These are phyloP conservation scores for Parathielavia appendiculata DNA, from an alignment of 495 filamentous ascomycete species.

Conservation along the genomic window DNA sequence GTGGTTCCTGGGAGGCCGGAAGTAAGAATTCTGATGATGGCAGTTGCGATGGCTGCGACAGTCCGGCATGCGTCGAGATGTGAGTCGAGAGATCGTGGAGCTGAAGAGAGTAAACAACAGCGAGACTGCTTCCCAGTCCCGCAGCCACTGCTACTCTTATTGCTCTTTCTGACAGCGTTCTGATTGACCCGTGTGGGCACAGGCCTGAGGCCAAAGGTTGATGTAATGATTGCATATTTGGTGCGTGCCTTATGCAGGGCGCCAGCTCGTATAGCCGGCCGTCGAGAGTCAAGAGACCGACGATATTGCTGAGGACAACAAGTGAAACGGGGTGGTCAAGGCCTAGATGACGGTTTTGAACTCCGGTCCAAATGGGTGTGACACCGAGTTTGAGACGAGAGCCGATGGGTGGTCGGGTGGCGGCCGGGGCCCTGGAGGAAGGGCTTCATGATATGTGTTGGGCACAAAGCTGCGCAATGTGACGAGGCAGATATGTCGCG, in stretches of 20 bases:
- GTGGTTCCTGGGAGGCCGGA: neutral
- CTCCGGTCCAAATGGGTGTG: neutral
- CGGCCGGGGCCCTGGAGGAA: neutral
- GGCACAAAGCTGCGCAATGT: neutral
- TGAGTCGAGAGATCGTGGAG: slow-evolving; percentile 10
- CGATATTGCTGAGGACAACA: neutral
- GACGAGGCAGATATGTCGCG: neutral
- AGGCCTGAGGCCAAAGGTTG: neutral
- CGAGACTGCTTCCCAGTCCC: slow-evolving; percentile 19
- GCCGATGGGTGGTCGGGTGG: slow-evolving; percentile 1
- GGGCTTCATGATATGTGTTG: neutral
- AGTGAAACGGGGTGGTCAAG: neutral
- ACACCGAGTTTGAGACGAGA: neutral
- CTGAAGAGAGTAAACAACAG: slow-evolving; percentile 12
- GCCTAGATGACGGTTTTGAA: slow-evolving; percentile 3
- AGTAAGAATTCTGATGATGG: neutral
- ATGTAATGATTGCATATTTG: slow-evolving; percentile 1
- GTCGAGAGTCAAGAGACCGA: neutral
- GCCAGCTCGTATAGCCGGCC: neutral
- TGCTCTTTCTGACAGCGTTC: neutral
- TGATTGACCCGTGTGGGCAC: neutral
- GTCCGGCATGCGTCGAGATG: slow-evolving; percentile 7
- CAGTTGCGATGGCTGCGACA: neutral
- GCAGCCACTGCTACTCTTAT: slow-evolving; percentile 24
- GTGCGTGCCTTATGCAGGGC: neutral